Base-by-base conservation (phyloP, 163 green algal genomes). In the Scenedesmus sp. region DNA sequence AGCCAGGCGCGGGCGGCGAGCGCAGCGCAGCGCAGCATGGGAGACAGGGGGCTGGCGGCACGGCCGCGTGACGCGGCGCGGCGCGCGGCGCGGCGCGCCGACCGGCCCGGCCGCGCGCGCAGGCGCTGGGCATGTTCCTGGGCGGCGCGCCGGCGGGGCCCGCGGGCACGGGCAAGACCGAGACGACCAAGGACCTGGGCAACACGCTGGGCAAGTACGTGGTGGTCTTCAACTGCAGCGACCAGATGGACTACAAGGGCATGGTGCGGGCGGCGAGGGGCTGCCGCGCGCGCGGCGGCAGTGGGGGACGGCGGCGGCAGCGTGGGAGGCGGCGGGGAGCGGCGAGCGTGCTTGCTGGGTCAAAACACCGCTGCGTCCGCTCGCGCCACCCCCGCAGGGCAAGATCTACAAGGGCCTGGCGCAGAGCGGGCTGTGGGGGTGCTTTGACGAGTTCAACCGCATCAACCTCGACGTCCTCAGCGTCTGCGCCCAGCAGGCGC, bases 371-470 rank as follows among this genome's bases (percentile, higher is more conserved):
- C n/a, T n/a, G n/a, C n/a, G n/a, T n/a, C n/a, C n/a, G n/a, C n/a
- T n/a, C n/a, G n/a, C n/a, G n/a, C n/a, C n/a, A n/a, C n/a, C n/a
- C n/a, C n/a, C n/a, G n/a, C n/a, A n/a, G 90, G 95, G 95, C 79
- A 98, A 97, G 85, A 99, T 99, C 86, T 98, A 97, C 91, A 97
- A 97, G 88, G 95, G 95, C 44, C 87, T 98, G 67, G 95, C 95
- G 3, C 94, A 98, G 87, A 91, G 79, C 24, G 95, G 95, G 42
- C 89, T 98, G 54, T 98, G 95, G 95, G 93, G 93, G 33, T 98
- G 94, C 88, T 97, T 98, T 65, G 94, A 98, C 79, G 94, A 98
- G 86, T 98, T 97, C 89, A 98, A 97, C 88, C 89, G 94, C 80
- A 98, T 98, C 91, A 97, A 97, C 87, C 86, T 98, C 70, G 94